Evolutionary conservation across 257 asterid genomes (phyloP).

Genomic region (Nicotiana tabacum): DNA sequence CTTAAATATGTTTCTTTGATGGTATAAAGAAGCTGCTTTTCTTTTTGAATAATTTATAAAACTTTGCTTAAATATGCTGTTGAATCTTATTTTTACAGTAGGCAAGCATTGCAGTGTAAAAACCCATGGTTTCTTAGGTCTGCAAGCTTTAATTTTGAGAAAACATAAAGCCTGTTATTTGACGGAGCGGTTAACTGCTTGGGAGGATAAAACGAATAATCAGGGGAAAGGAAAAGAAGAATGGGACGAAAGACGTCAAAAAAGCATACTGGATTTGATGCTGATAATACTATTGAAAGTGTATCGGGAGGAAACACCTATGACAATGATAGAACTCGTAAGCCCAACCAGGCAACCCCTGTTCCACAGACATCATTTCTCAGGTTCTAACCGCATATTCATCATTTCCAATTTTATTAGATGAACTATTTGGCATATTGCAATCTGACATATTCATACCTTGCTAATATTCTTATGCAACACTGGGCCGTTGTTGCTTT

Average conservation of each 20-base stretch:
- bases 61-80: background rate
- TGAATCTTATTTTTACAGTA: background rate
- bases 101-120: constrained; percentile 6
- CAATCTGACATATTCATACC: background rate
- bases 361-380: constrained; percentile 40
- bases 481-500: too few relatives aligned
- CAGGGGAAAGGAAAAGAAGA: constrained; percentile 31
- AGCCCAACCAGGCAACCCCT: constrained; percentile 19
- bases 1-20: background rate
- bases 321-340: constrained; percentile 22
- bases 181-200: constrained; percentile 30
- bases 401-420: background rate
- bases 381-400: constrained; percentile 39
- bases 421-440: background rate
- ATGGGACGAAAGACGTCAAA: constrained; percentile 53
- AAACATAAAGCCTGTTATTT: constrained; percentile 24
- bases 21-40: background rate
- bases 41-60: background rate
- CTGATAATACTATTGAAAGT: constrained; percentile 32
- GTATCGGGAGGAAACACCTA: constrained; percentile 20
- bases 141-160: constrained; percentile 41
- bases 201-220: constrained; percentile 28
- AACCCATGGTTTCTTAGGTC: constrained; percentile 53
- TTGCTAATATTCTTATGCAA: constrained; percentile 20
- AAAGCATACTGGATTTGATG: constrained; percentile 28